These are phyloP conservation scores for Toxoplasma gondii DNA, from an alignment of 169 alveolate species.

Conservation along the genomic window DNA sequence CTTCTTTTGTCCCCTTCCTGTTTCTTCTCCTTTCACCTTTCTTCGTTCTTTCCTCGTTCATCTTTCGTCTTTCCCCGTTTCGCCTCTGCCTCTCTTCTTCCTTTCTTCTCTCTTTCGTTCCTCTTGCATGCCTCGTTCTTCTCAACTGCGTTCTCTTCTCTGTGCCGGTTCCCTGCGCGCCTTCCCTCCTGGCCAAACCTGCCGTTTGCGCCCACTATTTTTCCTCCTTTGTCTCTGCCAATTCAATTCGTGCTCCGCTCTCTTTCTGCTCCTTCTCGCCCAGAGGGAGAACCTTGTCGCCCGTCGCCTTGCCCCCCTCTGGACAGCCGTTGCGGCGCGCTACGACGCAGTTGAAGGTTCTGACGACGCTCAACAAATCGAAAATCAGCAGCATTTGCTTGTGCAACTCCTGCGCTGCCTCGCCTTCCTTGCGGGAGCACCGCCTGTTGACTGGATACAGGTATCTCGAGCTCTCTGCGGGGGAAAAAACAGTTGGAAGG, in stretches of 20 bases:
- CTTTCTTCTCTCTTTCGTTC: too few relatives aligned
- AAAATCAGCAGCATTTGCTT: constrained; percentile 22
- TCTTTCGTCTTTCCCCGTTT: background rate
- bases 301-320: constrained; percentile 15
- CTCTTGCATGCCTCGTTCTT: too few relatives aligned
- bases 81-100: background rate
- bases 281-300: constrained; percentile 46
- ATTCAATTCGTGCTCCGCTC: background rate
- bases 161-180: too few relatives aligned
- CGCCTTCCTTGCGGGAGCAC: constrained; percentile 37
- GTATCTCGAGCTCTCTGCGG: too few relatives aligned
- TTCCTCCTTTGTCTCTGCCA: background rate
- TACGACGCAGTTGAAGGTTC: constrained; percentile 46
- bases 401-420: constrained; percentile 64
- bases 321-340: constrained; percentile 31
- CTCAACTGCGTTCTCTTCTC: too few relatives aligned
- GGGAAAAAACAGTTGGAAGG: background rate
- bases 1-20: background rate
- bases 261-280: background rate
- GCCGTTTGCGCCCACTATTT: too few relatives aligned
- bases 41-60: background rate
- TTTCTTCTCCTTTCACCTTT: background rate
- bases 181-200: too few relatives aligned
- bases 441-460: constrained; percentile 56
- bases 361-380: constrained; percentile 40